phyloP scores from a whole-genome alignment of 768 basidiomycete genomes.

The Calocybe gangraenosa region DNA sequence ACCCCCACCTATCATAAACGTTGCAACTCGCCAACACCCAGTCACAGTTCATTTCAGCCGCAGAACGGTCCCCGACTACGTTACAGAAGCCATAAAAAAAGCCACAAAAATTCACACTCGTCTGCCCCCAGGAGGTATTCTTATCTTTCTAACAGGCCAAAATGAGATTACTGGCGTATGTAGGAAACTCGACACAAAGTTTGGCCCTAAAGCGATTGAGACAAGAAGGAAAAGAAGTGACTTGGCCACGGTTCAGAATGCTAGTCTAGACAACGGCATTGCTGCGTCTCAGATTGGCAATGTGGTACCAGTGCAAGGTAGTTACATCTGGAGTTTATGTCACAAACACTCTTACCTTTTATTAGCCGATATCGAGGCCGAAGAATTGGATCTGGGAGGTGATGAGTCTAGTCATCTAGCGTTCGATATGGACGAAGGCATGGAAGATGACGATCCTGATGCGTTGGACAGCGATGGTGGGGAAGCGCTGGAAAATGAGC shows the following conservation, averaged over 20 bases:
- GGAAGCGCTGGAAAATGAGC: constrained; percentile 45
- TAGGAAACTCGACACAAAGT: constrained; percentile 73
- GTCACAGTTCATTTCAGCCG: constrained; percentile 94
- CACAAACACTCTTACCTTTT: constrained; percentile 9
- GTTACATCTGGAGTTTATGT: constrained; percentile 1
- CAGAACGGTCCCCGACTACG: constrained; percentile 81
- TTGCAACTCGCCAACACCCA: constrained; percentile 89
- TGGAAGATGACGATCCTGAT: constrained; percentile 65
- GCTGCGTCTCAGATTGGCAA: constrained; percentile 16
- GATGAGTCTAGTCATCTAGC: constrained; percentile 46
- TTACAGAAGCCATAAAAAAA: constrained; percentile 88
- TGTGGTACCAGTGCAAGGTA: constrained; percentile 49
- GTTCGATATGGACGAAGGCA: constrained; percentile 62
- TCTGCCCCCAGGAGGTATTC: constrained; percentile 87
- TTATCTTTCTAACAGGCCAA: constrained; percentile 94
- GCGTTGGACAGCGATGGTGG: constrained; percentile 75
- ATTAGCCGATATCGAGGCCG: constrained; percentile 71
- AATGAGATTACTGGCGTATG: constrained; percentile 90
- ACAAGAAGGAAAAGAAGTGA: constrained; percentile 39
- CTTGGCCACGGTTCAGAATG: constrained; percentile 17
- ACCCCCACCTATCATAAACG: constrained; percentile 89
- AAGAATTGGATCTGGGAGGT: constrained; percentile 72
- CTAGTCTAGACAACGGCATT: constrained; percentile 22
- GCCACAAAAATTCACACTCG: constrained; percentile 88
- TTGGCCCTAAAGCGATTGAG: constrained; percentile 61